Percentiles rank a stretch among this genome's conserved stretches.
phyloP scores from a whole-genome alignment of 75 land plant genomes.

The Pinus tabuliformis region DNA sequence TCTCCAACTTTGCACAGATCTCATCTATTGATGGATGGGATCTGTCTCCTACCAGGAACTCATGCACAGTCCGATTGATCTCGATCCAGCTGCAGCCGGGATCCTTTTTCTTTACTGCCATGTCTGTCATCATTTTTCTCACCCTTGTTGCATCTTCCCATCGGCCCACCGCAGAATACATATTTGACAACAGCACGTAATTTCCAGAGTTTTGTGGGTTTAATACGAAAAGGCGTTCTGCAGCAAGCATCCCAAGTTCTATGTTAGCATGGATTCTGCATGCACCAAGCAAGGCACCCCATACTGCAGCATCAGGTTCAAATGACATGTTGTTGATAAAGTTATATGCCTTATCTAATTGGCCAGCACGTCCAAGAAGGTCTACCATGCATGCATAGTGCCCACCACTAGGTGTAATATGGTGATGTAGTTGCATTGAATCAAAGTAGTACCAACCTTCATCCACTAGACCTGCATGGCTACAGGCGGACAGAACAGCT shows the following conservation, averaged over 20 bases:
- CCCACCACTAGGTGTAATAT: slow-evolving; percentile 10
- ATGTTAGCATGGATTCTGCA: slow-evolving; percentile 12
- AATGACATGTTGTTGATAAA: slow-evolving; percentile 18
- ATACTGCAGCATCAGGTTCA: slow-evolving; percentile 4
- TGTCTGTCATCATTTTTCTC: slow-evolving; percentile 38
- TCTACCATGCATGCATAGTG: slow-evolving; percentile 28
- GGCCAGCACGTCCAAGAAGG: slow-evolving; percentile 18
- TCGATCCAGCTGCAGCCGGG: slow-evolving; percentile 70
- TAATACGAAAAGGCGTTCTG: not conserved
- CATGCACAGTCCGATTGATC: slow-evolving; percentile 37
- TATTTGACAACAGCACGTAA: slow-evolving; percentile 50
- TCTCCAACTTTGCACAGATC: slow-evolving; percentile 54
- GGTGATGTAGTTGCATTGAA: not conserved
- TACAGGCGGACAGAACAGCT: slow-evolving; percentile 15
- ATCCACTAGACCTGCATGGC: slow-evolving; percentile 22
- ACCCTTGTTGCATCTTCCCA: slow-evolving; percentile 46
- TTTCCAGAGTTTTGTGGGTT: slow-evolving; percentile 51
- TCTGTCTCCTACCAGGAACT: slow-evolving; percentile 47
- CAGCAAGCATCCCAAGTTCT: slow-evolving; percentile 4
- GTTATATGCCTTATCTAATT: slow-evolving; percentile 10
- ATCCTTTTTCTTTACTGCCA: slow-evolving; percentile 40
- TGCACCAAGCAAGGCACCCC: slow-evolving; percentile 19
- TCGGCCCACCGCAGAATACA: slow-evolving; percentile 43
- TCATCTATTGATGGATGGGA: slow-evolving; percentile 38
- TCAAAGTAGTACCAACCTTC: slow-evolving; percentile 13